These are phyloP conservation scores for Podaxis carcinomalis DNA, from an alignment of 768 basidiomycete species.

Conservation along the genomic window DNA sequence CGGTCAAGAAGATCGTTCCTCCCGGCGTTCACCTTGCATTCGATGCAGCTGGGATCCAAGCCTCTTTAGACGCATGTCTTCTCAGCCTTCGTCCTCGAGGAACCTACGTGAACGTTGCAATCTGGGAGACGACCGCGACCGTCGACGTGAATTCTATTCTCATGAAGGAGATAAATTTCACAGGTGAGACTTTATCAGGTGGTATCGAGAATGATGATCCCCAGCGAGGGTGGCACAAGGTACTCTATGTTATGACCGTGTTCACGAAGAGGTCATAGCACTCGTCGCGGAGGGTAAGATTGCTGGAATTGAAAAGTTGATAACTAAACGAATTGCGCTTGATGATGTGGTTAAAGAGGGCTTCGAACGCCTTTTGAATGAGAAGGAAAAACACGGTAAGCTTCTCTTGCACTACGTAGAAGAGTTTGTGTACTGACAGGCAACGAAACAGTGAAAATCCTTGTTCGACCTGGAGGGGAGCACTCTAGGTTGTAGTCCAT, in stretches of 20 bases:
- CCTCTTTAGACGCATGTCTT: constrained; percentile 31
- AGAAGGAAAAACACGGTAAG: constrained; percentile 39
- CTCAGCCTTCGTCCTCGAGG: constrained; percentile 33
- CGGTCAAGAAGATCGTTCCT: constrained; percentile 23
- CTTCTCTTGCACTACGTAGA: neutral
- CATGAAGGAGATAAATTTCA: constrained; percentile 34
- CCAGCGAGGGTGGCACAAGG: constrained; percentile 18
- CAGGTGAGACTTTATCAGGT: constrained; percentile 22
- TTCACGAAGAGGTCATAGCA: constrained; percentile 34
- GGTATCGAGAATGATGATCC: neutral
- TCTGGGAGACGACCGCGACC: constrained; percentile 34
- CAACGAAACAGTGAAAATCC: constrained; percentile 29
- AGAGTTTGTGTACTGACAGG: neutral
- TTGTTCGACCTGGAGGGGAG: constrained; percentile 24
- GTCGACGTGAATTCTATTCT: constrained; percentile 34
- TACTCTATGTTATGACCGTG: constrained; percentile 32
- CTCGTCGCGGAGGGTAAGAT: constrained; percentile 37
- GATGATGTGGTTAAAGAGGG: constrained; percentile 41
- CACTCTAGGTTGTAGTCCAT: neutral
- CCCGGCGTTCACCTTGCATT: constrained; percentile 41
- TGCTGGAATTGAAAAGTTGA: constrained; percentile 31
- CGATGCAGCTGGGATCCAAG: constrained; percentile 42
- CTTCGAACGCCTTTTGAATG: constrained; percentile 32
- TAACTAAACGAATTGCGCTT: constrained; percentile 37
- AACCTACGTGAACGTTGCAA: constrained; percentile 34